phyloP scores from a whole-genome alignment of 257 asterid genomes.

The Buddleja alternifolia region DNA sequence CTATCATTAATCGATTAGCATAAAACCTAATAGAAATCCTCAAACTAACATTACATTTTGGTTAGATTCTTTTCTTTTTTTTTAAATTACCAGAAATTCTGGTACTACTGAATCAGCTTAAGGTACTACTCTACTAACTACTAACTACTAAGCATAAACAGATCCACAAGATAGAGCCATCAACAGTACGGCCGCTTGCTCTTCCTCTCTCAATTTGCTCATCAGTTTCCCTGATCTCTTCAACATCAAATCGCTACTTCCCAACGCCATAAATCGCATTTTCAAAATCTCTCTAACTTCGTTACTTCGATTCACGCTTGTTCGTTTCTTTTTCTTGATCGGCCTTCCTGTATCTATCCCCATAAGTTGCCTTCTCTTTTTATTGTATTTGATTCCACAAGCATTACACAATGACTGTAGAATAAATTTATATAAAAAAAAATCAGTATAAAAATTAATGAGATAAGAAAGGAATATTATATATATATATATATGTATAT shows the following conservation, averaged over 20 bases:
- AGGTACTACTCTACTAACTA: conserved; percentile 32
- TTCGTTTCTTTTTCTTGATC: conserved; percentile 55
- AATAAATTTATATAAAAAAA: conserved; percentile 4
- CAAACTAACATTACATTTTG: conserved; percentile 26
- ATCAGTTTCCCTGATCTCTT: conserved; percentile 56
- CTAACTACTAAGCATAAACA: conserved; percentile 57
- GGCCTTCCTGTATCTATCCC: conserved; percentile 54
- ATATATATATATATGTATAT: too few species aligned
- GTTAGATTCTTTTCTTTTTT: conserved; percentile 21
- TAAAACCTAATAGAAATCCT: conserved; percentile 9
- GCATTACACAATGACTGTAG: conserved; percentile 89
- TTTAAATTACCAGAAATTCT: not conserved
- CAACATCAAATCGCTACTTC: conserved; percentile 46
- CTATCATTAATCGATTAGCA: conserved; percentile 20
- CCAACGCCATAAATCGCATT: conserved; percentile 61
- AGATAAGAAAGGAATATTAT: not conserved
- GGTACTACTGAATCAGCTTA: conserved; percentile 27
- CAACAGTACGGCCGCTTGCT: conserved; percentile 78
- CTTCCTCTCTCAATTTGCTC: conserved; percentile 79
- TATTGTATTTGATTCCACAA: conserved; percentile 88
- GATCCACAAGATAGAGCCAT: conserved; percentile 90
- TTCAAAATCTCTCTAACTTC: conserved; percentile 48
- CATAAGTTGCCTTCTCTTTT: conserved; percentile 73
- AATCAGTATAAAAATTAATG: not conserved
- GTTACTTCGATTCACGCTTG: conserved; percentile 30